A percentile compares a stretch with the other conserved stretches of the same genome.
These are phyloP conservation scores for Sporothrix curviconia DNA, from an alignment of 2,329 filamentous ascomycete species.

Conservation along the genomic window DNA sequence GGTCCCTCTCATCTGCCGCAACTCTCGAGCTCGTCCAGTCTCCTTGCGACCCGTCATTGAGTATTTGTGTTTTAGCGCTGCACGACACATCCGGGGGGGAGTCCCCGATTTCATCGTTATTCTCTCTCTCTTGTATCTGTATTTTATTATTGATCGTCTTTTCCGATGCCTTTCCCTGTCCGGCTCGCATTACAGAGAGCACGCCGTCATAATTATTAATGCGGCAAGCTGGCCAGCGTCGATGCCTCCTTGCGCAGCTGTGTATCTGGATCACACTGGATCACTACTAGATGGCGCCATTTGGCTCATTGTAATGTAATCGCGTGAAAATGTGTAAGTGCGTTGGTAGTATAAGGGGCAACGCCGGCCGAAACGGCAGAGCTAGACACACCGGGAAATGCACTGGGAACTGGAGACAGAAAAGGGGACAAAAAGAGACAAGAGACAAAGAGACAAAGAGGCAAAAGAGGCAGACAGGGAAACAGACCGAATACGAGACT, in stretches of 20 bases:
- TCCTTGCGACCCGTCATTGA: neutral
- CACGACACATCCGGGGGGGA: neutral
- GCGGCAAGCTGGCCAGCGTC: too few species aligned
- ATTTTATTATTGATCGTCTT: too few species aligned
- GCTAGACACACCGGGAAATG: neutral
- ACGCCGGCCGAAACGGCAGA: neutral
- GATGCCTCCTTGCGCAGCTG: too few species aligned
- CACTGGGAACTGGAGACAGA: neutral
- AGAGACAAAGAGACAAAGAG: neutral
- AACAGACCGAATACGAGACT: neutral
- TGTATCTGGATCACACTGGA: too few species aligned
- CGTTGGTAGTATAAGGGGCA: neutral
- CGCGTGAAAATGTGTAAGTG: conserved; percentile 9
- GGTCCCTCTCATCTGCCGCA: neutral
- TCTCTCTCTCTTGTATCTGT: neutral
- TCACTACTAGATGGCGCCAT: neutral
- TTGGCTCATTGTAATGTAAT: neutral
- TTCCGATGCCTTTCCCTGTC: too few species aligned
- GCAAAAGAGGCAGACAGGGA: neutral
- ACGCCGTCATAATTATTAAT: too few species aligned
- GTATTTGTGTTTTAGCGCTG: neutral
- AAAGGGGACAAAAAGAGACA: neutral
- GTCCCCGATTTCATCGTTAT: neutral
- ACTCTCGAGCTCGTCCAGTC: neutral
- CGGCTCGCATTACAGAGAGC: too few species aligned